Percentiles rank a stretch among this genome's conserved stretches.
These are phyloP conservation scores for Lojkania enalia DNA, from an alignment of 2,329 filamentous ascomycete species.

Conservation along the genomic window DNA sequence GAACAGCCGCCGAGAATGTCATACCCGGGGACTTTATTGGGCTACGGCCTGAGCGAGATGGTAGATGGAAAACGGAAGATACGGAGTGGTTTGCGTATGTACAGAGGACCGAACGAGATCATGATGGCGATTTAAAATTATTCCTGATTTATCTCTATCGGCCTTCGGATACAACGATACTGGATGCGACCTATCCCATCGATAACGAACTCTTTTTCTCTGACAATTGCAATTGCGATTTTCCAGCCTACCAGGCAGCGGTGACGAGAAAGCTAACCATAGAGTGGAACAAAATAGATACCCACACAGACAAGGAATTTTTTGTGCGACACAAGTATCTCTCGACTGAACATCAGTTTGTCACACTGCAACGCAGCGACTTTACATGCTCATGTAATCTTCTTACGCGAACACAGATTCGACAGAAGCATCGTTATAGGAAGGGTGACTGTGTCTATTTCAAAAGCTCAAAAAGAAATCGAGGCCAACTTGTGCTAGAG, in stretches of 20 bases:
- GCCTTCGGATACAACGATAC: conserved; percentile 71
- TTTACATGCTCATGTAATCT: neutral
- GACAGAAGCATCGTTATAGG: conserved; percentile 44
- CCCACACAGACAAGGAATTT: conserved; percentile 50
- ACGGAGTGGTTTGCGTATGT: conserved; percentile 73
- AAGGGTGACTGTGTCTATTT: conserved; percentile 66
- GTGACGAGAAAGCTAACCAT: conserved; percentile 62
- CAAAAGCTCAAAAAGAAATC: conserved; percentile 27
- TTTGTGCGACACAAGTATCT: conserved; percentile 74
- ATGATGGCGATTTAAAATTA: conserved; percentile 50
- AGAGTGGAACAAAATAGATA: conserved; percentile 58
- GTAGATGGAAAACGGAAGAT: conserved; percentile 60
- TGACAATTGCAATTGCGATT: conserved; percentile 71
- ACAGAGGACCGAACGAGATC: conserved; percentile 49
- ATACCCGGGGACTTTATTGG: conserved; percentile 36
- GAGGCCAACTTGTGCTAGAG: conserved; percentile 52
- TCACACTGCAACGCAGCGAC: conserved; percentile 41
- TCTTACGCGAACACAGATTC: conserved; percentile 12
- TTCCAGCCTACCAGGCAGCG: conserved; percentile 57
- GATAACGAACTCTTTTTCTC: conserved; percentile 76
- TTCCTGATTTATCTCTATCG: conserved; percentile 76
- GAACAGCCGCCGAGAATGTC: neutral
- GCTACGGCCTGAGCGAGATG: conserved; percentile 51
- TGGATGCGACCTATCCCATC: conserved; percentile 68
- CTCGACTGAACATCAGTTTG: conserved; percentile 63